Evolutionary conservation across 768 basidiomycete genomes (phyloP), one percentile per base, ranked within the genome.

Genomic region (Psilocybe cyanescens): DNA sequence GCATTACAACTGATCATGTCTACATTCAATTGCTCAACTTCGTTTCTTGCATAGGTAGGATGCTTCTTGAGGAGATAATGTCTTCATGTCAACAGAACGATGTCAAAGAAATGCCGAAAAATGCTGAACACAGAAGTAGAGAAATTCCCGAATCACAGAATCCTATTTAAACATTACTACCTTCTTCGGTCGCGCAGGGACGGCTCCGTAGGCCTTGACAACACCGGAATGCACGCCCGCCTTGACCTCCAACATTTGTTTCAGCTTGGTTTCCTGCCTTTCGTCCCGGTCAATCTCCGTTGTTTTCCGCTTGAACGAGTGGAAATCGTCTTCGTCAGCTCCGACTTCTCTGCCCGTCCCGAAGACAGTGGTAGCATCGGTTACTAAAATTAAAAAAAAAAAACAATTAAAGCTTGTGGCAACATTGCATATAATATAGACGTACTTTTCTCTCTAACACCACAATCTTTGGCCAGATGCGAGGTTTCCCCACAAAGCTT

Each of bases 271-370:
- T 54, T 80, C 78, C 47, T 69, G 72, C 67, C 82, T 85, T 68
- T 89, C 87, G 29, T 86, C 84, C 30, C 74, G 79, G 30, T 90
- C 86, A 0, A 92, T 78, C 60, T 89, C 86, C 8, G 72, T 75
- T 48, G 79, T 84, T 56, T 77, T 82, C 47, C 94, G 83, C 70
- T 88, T 89, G 72, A 95, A 82, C 0, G 80, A 79, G 72, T 95
- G 95, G 76, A 96, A 97, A 71, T 97, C 96, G 70, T 98, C 96
- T 73, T 98, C 96, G 71, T 98, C 96, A 8, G 96, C 90, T 24
- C 94, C 94, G 0, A 83, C 86, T 41, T 80, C 86, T 31, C 71
- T 71, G 16, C 84, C 83, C 6, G 82, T 74, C 16, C 86, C 81
- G 0, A 84, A 65, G 0, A 80, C 65, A 6, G 68, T 65, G 2